Conservation (phyloP, 2,329 filamentous ascomycete genomes). For the Colletotrichum tropicicola region DNA sequence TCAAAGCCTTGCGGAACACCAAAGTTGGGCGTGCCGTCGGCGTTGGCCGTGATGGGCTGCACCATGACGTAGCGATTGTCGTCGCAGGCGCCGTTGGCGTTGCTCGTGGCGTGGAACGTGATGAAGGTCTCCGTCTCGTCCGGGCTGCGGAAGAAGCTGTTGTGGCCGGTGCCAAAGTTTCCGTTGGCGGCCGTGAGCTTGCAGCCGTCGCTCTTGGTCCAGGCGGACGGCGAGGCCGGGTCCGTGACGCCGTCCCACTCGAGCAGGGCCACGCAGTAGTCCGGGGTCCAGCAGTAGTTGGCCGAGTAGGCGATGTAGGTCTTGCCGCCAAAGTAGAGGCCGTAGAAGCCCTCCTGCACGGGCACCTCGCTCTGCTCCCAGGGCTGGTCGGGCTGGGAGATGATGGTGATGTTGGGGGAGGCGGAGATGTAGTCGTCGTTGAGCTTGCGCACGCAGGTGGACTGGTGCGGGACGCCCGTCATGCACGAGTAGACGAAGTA, state of each 20-base stretch:
- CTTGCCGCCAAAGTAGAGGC: slow-evolving; percentile 61
- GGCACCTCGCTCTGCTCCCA: slow-evolving; percentile 60
- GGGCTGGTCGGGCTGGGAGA: slow-evolving; percentile 58
- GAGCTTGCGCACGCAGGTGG: slow-evolving; percentile 49
- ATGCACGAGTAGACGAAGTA: slow-evolving; percentile 66
- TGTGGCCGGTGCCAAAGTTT: slow-evolving; percentile 66
- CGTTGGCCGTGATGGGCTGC: slow-evolving; percentile 58
- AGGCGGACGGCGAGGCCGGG: slow-evolving; percentile 52
- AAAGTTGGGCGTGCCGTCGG: slow-evolving; percentile 62
- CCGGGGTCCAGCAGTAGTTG: slow-evolving; percentile 64
- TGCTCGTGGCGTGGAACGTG: slow-evolving; percentile 63
- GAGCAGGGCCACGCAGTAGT: slow-evolving; percentile 62
- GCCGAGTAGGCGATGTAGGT: slow-evolving; percentile 64
- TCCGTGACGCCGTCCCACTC: slow-evolving; percentile 61
- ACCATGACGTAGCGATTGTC: slow-evolving; percentile 62
- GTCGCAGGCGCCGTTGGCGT: slow-evolving; percentile 59
- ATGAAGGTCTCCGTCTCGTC: slow-evolving; percentile 64
- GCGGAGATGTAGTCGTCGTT: slow-evolving; percentile 50
- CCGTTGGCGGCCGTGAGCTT: slow-evolving; percentile 62
- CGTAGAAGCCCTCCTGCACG: slow-evolving; percentile 64
- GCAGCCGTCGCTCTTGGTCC: slow-evolving; percentile 60
- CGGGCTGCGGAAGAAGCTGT: slow-evolving; percentile 66
- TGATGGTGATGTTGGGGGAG: slow-evolving; percentile 52
- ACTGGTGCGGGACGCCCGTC: slow-evolving; percentile 47
- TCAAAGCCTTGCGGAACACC: slow-evolving; percentile 42